Evolutionary conservation across 139 green algal genomes (phyloP).

Genomic region (Desmodesmus armatus): DNA sequence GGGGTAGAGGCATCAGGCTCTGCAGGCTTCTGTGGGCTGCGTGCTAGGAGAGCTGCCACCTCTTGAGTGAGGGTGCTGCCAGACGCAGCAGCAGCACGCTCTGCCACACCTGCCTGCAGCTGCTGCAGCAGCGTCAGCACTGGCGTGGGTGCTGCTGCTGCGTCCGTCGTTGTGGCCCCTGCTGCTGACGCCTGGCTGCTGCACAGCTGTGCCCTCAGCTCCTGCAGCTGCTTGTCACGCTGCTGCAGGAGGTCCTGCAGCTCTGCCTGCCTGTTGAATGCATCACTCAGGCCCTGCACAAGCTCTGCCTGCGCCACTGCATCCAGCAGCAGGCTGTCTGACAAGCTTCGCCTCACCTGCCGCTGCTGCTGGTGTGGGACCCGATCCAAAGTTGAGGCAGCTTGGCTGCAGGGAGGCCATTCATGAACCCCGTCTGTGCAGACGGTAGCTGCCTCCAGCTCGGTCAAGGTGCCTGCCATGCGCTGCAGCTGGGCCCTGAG

Average conservation of each 20-base stretch:
- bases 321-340: neutral
- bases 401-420: neutral
- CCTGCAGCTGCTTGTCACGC: conserved; percentile 12
- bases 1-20: neutral
- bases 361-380: neutral
- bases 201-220: no score
- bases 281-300: neutral
- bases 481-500: neutral
- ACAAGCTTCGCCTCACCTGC: neutral
- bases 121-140: no score
- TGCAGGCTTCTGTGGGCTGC: no score
- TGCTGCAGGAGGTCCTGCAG: neutral
- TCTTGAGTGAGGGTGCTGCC: neutral
- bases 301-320: neutral
- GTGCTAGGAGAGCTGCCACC: no score
- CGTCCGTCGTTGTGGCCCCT: neutral
- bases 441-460: neutral
- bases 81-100: neutral
- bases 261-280: neutral
- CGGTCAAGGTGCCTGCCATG: no score
- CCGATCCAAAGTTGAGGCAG: neutral
- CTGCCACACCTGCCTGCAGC: neutral
- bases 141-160: neutral
- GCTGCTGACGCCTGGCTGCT: neutral
- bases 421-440: neutral